phyloP scores from a whole-genome alignment of 192 early-diverging fungal species.

The Gaertneriomyces semiglobifer region DNA sequence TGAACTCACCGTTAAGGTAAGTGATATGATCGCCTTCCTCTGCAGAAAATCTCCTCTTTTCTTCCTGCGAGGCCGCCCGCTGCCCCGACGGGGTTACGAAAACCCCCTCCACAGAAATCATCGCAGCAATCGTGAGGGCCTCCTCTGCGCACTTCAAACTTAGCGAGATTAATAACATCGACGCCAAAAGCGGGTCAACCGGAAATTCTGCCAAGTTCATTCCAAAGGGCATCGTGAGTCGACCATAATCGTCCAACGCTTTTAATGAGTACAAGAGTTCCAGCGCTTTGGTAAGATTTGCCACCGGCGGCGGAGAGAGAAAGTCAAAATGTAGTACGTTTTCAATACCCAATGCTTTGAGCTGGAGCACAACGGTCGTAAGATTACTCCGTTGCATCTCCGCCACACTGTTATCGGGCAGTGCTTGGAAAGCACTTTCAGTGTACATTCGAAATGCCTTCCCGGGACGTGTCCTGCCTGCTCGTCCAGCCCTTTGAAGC shows the following conservation, averaged over 20 bases:
- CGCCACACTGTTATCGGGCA: constrained; percentile 35
- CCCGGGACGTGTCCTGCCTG: constrained; percentile 49
- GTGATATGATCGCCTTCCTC: constrained; percentile 63
- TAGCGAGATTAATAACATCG: constrained; percentile 49
- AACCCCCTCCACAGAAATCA: constrained; percentile 66
- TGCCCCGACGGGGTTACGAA: constrained; percentile 36
- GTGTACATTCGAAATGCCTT: constrained; percentile 54
- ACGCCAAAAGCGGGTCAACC: constrained; percentile 66
- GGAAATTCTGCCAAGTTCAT: constrained; percentile 72
- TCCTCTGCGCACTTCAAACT: constrained; percentile 69
- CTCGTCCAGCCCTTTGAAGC: constrained; percentile 43
- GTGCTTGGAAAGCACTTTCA: constrained; percentile 34
- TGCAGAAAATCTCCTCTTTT: constrained; percentile 67
- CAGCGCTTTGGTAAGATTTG: constrained; percentile 64
- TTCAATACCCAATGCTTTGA: constrained; percentile 79
- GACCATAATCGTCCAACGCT: constrained; percentile 66
- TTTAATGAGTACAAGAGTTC: constrained; percentile 73
- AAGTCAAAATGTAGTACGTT: constrained; percentile 79
- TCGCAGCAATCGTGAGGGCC: constrained; percentile 73
- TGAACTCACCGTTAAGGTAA: constrained; percentile 28
- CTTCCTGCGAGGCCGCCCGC: constrained; percentile 46
- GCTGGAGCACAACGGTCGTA: constrained; percentile 62
- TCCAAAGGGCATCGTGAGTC: constrained; percentile 69
- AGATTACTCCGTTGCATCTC: constrained; percentile 66
- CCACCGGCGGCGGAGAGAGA: constrained; percentile 69